Evolutionary conservation across 192 early-diverging fungal genomes (phyloP).

Genomic region (Coemansia sp.): DNA sequence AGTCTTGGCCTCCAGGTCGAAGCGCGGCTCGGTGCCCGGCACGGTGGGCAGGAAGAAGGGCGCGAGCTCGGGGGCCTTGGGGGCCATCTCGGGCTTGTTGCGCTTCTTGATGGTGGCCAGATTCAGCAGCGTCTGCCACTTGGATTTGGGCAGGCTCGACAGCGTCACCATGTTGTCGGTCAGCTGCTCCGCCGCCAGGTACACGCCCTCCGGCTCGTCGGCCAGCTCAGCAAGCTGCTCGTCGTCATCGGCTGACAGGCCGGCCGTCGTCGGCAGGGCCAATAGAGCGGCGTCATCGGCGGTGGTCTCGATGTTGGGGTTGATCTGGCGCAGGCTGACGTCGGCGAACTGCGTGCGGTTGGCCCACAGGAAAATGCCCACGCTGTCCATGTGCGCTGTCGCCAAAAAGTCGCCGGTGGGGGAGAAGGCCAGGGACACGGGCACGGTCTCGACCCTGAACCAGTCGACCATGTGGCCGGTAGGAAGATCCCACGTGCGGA

Average conservation of each 20-base stretch:
- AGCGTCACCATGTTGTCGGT: slow-evolving; percentile 86
- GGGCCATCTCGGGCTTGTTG: slow-evolving; percentile 86
- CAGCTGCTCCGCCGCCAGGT: slow-evolving; percentile 58
- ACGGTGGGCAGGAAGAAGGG: slow-evolving; percentile 94
- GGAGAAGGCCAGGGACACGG: slow-evolving; percentile 85
- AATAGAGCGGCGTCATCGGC: slow-evolving; percentile 38
- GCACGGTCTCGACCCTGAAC: slow-evolving; percentile 73
- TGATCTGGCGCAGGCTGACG: slow-evolving; percentile 67
- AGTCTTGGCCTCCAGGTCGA: slow-evolving; percentile 49
- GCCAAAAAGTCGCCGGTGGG: slow-evolving; percentile 92
- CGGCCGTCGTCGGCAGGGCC: slow-evolving; percentile 62
- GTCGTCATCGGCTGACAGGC: slow-evolving; percentile 54
- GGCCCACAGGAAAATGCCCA: slow-evolving; percentile 93
- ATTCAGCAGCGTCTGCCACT: slow-evolving; percentile 91
- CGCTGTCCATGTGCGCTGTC: slow-evolving; percentile 86
- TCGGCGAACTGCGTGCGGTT: slow-evolving; percentile 80
- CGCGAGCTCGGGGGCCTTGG: slow-evolving; percentile 85
- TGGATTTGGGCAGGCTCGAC: slow-evolving; percentile 75
- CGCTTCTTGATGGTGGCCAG: slow-evolving; percentile 91
- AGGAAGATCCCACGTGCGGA: slow-evolving; percentile 97
- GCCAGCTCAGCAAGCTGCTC: slow-evolving; percentile 12
- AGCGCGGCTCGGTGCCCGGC: slow-evolving; percentile 68
- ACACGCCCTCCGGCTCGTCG: slow-evolving; percentile 17
- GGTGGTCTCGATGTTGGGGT: slow-evolving; percentile 7
- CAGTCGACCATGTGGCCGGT: slow-evolving; percentile 86